These are phyloP conservation scores for Sclerotinia glacialis DNA, from an alignment of 2,329 filamentous ascomycete genomes.

Conservation along the genomic window DNA sequence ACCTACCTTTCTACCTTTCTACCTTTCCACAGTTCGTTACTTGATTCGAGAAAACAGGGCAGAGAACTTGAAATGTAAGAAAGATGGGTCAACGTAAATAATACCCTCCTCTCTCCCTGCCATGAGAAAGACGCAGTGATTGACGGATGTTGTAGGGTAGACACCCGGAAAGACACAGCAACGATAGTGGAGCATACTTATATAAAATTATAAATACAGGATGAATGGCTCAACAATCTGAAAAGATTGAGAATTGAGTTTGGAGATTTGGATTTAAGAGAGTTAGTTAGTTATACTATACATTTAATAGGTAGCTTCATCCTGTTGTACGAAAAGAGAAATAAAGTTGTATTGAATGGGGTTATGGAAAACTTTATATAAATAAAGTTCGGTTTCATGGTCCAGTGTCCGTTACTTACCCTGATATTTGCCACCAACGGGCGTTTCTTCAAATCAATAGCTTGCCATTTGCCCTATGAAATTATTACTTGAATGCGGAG, in stretches of 20 bases:
- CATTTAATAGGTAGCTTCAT: neutral
- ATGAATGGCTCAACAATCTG: too few species aligned
- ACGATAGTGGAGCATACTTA: conserved; percentile 2
- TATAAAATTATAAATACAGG: neutral
- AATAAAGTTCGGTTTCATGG: conserved; percentile 14
- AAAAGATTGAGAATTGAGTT: neutral
- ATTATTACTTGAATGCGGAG: neutral
- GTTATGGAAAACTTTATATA: conserved; percentile 10
- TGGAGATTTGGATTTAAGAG: neutral
- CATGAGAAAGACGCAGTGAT: too few species aligned
- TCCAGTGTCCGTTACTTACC: neutral
- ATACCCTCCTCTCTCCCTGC: too few species aligned
- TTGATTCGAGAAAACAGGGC: neutral
- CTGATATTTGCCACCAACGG: conserved; percentile 10
- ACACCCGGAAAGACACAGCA: conserved; percentile 3
- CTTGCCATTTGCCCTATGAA: neutral
- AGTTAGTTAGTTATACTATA: neutral
- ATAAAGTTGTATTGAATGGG: neutral
- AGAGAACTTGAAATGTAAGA: neutral
- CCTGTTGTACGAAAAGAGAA: neutral
- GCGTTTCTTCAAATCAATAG: conserved; percentile 8
- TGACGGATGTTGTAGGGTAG: conserved; percentile 10
- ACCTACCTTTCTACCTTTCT: too few species aligned
- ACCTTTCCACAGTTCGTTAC: neutral
- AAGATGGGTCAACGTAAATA: conserved; percentile 12